Percentiles rank a stretch among this genome's conserved stretches.
phyloP scores from a whole-genome alignment of 352 stramenopile species.

The Sclerospora graminicola region DNA sequence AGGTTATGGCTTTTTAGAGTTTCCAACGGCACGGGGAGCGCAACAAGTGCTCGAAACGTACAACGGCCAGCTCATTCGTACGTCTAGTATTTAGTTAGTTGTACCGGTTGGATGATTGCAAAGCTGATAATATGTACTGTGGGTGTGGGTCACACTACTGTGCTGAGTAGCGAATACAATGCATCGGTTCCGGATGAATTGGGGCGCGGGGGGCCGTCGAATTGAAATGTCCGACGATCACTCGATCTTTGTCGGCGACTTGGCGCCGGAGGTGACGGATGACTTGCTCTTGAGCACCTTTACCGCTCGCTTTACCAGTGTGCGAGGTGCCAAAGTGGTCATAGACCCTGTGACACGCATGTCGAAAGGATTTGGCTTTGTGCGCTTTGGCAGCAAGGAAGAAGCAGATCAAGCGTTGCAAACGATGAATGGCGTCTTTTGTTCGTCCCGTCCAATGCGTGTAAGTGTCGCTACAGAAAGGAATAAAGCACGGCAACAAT shows the following conservation, averaged over 20 bases:
- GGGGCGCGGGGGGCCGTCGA: constrained; percentile 77
- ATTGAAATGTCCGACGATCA: constrained; percentile 80
- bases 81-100: too few relatives aligned
- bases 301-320: constrained; percentile 60
- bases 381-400: constrained; percentile 82
- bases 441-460: constrained; percentile 81
- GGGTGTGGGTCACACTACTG: background rate
- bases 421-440: constrained; percentile 87
- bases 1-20: constrained; percentile 90
- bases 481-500: constrained; percentile 31
- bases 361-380: constrained; percentile 89
- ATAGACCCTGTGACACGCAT: constrained; percentile 83
- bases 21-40: constrained; percentile 68
- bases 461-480: constrained; percentile 86
- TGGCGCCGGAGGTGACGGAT: constrained; percentile 85
- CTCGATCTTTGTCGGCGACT: constrained; percentile 88
- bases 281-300: constrained; percentile 83
- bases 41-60: constrained; percentile 79
- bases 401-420: constrained; percentile 82
- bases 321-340: constrained; percentile 85
- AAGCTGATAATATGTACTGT: too few relatives aligned
- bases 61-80: constrained; percentile 85
- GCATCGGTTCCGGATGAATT: constrained; percentile 89
- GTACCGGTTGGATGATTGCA: too few relatives aligned
- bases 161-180: constrained; percentile 61